Conservation (phyloP, 1,284 basidiomycete genomes). For the Moniliella sp. region DNA sequence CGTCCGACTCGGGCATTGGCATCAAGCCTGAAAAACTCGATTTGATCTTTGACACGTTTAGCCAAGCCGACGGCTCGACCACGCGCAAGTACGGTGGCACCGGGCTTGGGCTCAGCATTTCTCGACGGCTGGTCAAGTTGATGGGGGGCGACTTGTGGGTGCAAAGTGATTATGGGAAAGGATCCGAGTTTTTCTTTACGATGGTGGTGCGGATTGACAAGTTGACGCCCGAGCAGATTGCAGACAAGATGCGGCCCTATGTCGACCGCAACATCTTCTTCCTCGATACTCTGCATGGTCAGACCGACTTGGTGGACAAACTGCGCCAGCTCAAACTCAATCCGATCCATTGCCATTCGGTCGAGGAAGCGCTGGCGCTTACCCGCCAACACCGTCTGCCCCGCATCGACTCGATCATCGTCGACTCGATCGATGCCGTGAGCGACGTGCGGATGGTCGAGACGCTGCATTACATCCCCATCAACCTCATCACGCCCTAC, state of each 20-base stretch:
- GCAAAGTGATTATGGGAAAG: slow-evolving; percentile 63
- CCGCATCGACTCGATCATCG: slow-evolving; percentile 81
- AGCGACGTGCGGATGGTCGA: slow-evolving; percentile 75
- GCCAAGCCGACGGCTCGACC: slow-evolving; percentile 24
- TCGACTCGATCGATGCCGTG: slow-evolving; percentile 66
- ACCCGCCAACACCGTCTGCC: too few relatives aligned
- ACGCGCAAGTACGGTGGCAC: slow-evolving; percentile 24
- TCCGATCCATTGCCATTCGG: slow-evolving; percentile 54
- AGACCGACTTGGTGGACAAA: slow-evolving; percentile 53
- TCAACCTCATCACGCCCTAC: slow-evolving; percentile 57
- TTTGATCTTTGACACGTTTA: slow-evolving; percentile 45
- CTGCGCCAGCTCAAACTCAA: slow-evolving; percentile 63
- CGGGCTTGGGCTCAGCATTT: slow-evolving; percentile 24
- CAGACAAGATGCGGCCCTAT: slow-evolving; percentile 27
- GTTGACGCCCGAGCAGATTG: slow-evolving; percentile 14
- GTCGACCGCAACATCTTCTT: slow-evolving; percentile 45
- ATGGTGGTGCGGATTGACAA: slow-evolving; percentile 38
- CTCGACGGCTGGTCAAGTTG: slow-evolving; percentile 21
- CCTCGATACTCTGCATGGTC: slow-evolving; percentile 62
- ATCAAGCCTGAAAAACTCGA: slow-evolving; percentile 42
- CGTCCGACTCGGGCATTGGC: slow-evolving; percentile 90
- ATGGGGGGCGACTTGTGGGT: slow-evolving; percentile 62
- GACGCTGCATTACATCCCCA: slow-evolving; percentile 82
- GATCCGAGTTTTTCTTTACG: slow-evolving; percentile 90
- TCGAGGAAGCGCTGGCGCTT: slow-evolving; percentile 52